A percentile compares a stretch with the other conserved stretches of the same genome.
phyloP scores from a whole-genome alignment of 106 monocot species.

The Allium sativum region DNA sequence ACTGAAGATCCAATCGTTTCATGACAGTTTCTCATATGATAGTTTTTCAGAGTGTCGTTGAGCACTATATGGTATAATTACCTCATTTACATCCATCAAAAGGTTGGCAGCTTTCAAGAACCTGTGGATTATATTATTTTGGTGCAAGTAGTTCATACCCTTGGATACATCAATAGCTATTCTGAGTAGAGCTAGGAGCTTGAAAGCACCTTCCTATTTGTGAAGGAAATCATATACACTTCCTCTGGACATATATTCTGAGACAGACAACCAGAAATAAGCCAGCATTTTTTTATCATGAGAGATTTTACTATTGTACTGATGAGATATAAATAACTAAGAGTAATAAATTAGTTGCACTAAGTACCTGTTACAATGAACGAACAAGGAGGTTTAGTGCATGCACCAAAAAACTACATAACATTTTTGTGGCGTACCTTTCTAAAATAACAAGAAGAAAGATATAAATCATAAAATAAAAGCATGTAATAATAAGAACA shows the following conservation, averaged over 20 bases:
- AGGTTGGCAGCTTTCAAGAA: constrained; percentile 90
- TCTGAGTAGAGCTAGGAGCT: too few relatives aligned
- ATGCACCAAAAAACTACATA: constrained; percentile 91
- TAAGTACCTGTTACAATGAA: constrained; percentile 82
- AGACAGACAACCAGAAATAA: too few relatives aligned
- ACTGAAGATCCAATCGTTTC: neutral
- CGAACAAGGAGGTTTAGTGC: constrained; percentile 53
- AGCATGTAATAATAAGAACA: neutral
- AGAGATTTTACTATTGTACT: too few relatives aligned
- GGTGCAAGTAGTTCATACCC: constrained; percentile 92
- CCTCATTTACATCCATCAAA: constrained; percentile 94
- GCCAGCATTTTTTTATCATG: too few relatives aligned
- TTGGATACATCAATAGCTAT: constrained; percentile 87
- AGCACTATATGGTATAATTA: neutral
- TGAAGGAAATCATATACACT: too few relatives aligned
- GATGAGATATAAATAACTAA: too few relatives aligned
- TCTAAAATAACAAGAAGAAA: constrained; percentile 23
- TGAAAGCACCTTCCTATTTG: too few relatives aligned
- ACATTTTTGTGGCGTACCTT: constrained; percentile 84
- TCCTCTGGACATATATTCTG: too few relatives aligned
- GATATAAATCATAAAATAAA: neutral
- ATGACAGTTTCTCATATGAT: too few relatives aligned
- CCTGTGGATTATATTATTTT: constrained; percentile 91
- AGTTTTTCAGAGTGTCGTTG: too few relatives aligned
- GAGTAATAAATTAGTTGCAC: neutral